Conservation (phyloP, 1,139 yeast species). For the Scheffersomyces illinoinensis region DNA sequence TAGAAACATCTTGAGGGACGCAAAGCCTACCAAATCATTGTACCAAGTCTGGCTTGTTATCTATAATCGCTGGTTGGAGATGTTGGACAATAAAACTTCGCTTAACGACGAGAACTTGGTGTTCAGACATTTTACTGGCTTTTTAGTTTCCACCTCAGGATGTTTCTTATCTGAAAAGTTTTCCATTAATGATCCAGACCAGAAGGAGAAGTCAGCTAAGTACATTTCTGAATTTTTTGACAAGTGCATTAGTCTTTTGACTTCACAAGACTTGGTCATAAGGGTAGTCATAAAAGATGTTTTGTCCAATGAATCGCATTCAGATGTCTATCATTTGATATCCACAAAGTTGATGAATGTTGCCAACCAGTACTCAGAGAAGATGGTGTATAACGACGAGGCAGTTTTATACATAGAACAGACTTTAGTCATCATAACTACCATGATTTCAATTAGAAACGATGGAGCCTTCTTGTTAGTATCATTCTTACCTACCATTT, state of each 20-base stretch:
- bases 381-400: constrained; percentile 27
- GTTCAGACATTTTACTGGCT: constrained; percentile 63
- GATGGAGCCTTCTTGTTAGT: constrained; percentile 42
- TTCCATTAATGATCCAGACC: constrained; percentile 22
- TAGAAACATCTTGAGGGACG: constrained; percentile 55
- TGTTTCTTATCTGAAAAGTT: constrained; percentile 43
- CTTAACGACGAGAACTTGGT: constrained; percentile 39
- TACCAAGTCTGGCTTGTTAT: constrained; percentile 63
- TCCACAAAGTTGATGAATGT: constrained; percentile 32
- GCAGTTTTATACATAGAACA: constrained; percentile 41
- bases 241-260: constrained; percentile 48
- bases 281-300: constrained; percentile 48
- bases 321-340: constrained; percentile 41
- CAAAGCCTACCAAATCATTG: constrained; percentile 60
- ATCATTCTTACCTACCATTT: constrained; percentile 33
- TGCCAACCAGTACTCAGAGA: constrained; percentile 28
- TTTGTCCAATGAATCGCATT: constrained; percentile 47
- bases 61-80: constrained; percentile 53
- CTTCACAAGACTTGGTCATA: constrained; percentile 52
- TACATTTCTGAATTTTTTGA: constrained; percentile 49
- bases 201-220: constrained; percentile 25
- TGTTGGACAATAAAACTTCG: constrained; percentile 25
- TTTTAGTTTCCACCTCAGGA: constrained; percentile 60
- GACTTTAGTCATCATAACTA: constrained; percentile 35
- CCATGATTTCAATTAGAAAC: constrained; percentile 36